These are phyloP conservation scores for Metarhizium anisopliae DNA, from an alignment of 2,329 filamentous ascomycete species.

Conservation along the genomic window DNA sequence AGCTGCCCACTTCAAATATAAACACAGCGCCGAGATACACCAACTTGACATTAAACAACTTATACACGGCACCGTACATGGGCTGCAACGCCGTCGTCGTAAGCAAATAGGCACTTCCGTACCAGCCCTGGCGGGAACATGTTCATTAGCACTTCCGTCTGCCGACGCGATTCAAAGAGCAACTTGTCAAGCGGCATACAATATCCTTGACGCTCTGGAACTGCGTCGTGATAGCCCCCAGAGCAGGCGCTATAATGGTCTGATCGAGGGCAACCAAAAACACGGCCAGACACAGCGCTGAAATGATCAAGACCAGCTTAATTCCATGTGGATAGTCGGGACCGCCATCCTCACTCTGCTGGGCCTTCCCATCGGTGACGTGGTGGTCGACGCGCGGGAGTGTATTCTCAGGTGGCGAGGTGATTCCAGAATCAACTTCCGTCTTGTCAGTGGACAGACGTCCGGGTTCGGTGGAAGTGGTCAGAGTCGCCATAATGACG, in stretches of 20 bases:
- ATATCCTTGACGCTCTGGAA: slow-evolving; percentile 37
- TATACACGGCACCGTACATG: slow-evolving; percentile 41
- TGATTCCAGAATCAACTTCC: slow-evolving; percentile 18
- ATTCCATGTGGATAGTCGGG: slow-evolving; percentile 29
- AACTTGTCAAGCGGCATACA: slow-evolving; percentile 12
- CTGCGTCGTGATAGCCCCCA: slow-evolving; percentile 40
- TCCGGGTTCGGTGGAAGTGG: not conserved
- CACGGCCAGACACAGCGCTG: slow-evolving; percentile 34
- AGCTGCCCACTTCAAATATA: slow-evolving; percentile 35
- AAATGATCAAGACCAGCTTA: slow-evolving; percentile 32
- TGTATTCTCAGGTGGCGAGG: slow-evolving; percentile 7
- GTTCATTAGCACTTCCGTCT: not conserved
- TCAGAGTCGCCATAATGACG: not conserved
- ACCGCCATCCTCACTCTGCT: slow-evolving; percentile 11
- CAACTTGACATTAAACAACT: slow-evolving; percentile 39
- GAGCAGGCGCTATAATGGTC: slow-evolving; percentile 43
- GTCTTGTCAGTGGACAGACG: slow-evolving; percentile 22
- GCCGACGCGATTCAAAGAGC: not conserved
- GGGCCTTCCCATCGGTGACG: slow-evolving; percentile 3
- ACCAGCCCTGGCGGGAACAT: slow-evolving; percentile 30
- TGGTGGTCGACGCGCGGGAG: not conserved
- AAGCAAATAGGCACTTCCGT: slow-evolving; percentile 39
- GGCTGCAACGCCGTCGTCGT: slow-evolving; percentile 40
- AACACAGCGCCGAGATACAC: slow-evolving; percentile 33
- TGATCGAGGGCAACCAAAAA: slow-evolving; percentile 43